Evolutionary conservation across 805 yeast genomes (phyloP).

Genomic region (Kuraishia borneana): DNA sequence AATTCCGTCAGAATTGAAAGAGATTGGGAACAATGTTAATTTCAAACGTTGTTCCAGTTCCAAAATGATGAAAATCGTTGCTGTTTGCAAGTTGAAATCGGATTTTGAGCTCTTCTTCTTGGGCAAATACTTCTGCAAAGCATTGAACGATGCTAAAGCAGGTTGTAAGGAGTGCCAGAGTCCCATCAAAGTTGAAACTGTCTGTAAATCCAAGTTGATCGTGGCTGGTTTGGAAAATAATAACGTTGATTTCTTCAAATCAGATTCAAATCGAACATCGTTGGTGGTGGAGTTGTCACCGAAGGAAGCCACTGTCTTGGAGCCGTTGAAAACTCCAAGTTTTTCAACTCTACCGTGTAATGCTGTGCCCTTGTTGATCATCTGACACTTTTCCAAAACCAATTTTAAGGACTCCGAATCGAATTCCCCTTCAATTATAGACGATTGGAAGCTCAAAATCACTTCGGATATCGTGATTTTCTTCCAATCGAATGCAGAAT

Average conservation of each 20-base stretch:
- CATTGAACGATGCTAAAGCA: slow-evolving; percentile 3
- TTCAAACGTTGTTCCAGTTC: slow-evolving; percentile 14
- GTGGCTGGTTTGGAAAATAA: slow-evolving; percentile 31
- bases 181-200: slow-evolving; percentile 2
- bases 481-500: slow-evolving; percentile 19
- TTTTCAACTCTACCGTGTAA: slow-evolving; percentile 36
- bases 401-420: slow-evolving; percentile 19
- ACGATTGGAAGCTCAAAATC: slow-evolving; percentile 33
- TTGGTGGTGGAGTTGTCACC: slow-evolving; percentile 9
- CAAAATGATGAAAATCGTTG: slow-evolving; percentile 20
- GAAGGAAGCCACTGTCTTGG: slow-evolving; percentile 15
- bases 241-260: slow-evolving; percentile 20
- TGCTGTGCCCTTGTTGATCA: slow-evolving; percentile 33
- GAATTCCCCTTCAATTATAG: slow-evolving; percentile 31
- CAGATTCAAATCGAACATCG: slow-evolving; percentile 42
- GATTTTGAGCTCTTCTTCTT: neutral
- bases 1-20: slow-evolving; percentile 25
- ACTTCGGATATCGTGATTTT: slow-evolving; percentile 26
- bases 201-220: slow-evolving; percentile 9
- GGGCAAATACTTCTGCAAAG: neutral
- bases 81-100: slow-evolving; percentile 26
- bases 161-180: slow-evolving; percentile 8
- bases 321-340: slow-evolving; percentile 15
- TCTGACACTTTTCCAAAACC: slow-evolving; percentile 17
- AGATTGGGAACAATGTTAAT: slow-evolving; percentile 28